Conservation (phyloP, 2,329 filamentous ascomycete genomes). For the Cercospora nicotianae region DNA sequence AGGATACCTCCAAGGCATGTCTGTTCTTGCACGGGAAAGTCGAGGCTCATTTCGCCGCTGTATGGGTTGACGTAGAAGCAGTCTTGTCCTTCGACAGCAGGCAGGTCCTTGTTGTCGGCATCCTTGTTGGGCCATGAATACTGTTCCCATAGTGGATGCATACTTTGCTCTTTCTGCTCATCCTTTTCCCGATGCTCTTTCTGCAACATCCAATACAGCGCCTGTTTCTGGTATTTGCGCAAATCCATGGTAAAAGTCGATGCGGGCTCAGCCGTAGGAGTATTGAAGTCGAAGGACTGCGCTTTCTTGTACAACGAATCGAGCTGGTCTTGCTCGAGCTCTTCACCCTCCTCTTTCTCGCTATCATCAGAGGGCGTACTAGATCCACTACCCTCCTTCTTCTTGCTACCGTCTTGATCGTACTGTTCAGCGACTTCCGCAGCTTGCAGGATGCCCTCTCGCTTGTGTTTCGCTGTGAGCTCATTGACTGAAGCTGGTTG, state of each 20-base stretch:
- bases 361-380: slow-evolving; percentile 61
- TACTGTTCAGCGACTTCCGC: slow-evolving; percentile 81
- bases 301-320: slow-evolving; percentile 94
- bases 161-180: slow-evolving; percentile 68
- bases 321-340: slow-evolving; percentile 92
- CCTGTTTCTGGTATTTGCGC: slow-evolving; percentile 92
- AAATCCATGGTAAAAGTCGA: slow-evolving; percentile 79
- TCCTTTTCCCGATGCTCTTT: slow-evolving; percentile 82
- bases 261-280: slow-evolving; percentile 80
- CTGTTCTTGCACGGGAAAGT: slow-evolving; percentile 92
- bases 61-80: slow-evolving; percentile 97
- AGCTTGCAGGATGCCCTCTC: slow-evolving; percentile 81
- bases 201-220: slow-evolving; percentile 91
- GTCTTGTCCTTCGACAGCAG: slow-evolving; percentile 62
- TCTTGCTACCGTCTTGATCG: slow-evolving; percentile 59
- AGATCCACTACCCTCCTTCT: slow-evolving; percentile 47
- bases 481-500: slow-evolving; percentile 73
- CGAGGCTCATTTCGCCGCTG: slow-evolving; percentile 85
- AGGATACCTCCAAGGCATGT: slow-evolving; percentile 91
- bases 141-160: slow-evolving; percentile 98
- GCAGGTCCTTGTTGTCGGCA: slow-evolving; percentile 75
- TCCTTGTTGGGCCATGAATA: slow-evolving; percentile 88
- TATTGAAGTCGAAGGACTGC: slow-evolving; percentile 93
- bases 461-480: slow-evolving; percentile 72
- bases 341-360: slow-evolving; percentile 71